A percentile compares a stretch with the other conserved stretches of the same genome.
Evolutionary conservation across 2,329 filamentous ascomycete species (phyloP).

Genomic region (Aspergillus fischeri): DNA sequence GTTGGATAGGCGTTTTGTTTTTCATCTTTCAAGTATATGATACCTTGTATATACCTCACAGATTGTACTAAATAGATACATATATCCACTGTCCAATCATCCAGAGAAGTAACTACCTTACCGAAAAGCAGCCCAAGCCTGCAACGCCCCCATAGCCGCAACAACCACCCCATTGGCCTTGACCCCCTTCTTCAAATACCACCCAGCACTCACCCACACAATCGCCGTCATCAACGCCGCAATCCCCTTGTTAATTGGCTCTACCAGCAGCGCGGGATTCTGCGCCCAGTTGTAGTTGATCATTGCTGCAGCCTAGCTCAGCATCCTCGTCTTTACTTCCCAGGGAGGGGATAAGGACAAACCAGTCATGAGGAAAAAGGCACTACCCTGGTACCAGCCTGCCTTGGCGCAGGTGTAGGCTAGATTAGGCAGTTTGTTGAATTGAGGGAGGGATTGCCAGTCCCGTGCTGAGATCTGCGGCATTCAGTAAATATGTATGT

Average conservation of each 20-base stretch:
- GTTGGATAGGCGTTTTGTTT: neutral
- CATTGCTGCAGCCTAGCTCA: conserved; percentile 3
- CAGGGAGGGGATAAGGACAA: neutral
- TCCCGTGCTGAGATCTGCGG: conserved; percentile 11
- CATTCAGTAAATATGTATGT: neutral
- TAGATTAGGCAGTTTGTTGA: conserved; percentile 17
- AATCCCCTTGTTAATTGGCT: conserved; percentile 16
- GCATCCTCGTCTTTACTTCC: too few species aligned
- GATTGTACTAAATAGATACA: neutral
- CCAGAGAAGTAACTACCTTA: neutral
- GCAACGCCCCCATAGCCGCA: conserved; percentile 16
- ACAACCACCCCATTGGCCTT: conserved; percentile 13
- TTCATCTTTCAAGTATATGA: conserved; percentile 3
- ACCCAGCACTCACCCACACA: conserved; percentile 20
- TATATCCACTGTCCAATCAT: neutral
- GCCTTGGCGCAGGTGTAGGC: conserved; percentile 20
- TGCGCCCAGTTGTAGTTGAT: conserved; percentile 17
- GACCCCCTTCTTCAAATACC: conserved; percentile 21
- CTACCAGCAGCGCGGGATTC: conserved; percentile 8
- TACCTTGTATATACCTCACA: conserved; percentile 2
- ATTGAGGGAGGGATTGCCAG: conserved; percentile 17
- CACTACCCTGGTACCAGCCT: conserved; percentile 26
- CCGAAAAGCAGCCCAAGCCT: conserved; percentile 16
- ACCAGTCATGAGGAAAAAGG: conserved; percentile 21
- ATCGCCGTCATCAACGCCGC: conserved; percentile 16